Evolutionary conservation across 306 rosid genomes (phyloP), one percentile per base, ranked within the genome.

Genomic region (Vigna radiata): DNA sequence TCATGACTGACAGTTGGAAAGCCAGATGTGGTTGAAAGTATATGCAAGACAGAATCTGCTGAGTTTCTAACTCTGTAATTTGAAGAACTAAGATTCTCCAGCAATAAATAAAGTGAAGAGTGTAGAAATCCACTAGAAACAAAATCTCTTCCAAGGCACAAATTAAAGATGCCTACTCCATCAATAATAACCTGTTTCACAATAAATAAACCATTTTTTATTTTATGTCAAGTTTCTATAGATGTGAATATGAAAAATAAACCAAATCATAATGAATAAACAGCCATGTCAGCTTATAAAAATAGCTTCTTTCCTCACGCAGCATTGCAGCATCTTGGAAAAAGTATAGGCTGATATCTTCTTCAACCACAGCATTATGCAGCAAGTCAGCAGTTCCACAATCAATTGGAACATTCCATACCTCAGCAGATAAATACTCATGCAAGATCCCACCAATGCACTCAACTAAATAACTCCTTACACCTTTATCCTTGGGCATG

Each of bases 31-130:
- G 84, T 52, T 73, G 96, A 89, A 76, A 94, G 79, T 79, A 87
- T 67, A 65, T 87, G 89, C 78, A 94, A 79, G 77, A 85, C 88
- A 82, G 88, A 85, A 87, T 94, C 97, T 14, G 95, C 84, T 46
- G 98, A 90, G 25, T 81, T 89, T 87, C 95, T 88, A 84, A 94
- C 93, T 76, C 76, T 81, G 63, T 72, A 86, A 71, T 83, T 88
- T 76, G 88, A 81, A 80, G 95, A 94, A 83, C 86, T 82, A 75
- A 94, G 98, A 86, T 87, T 89, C 88, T 94, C 97, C 48, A 94
- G 91, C 87, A 94, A 88, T 80, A 92, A 76, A 89, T 94, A 94
- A 75, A 94, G 91, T 67, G 97, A 92, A 33, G 91, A 88, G 86
- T 94, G 97, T 84, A 94, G 97, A 86, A 92, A 94, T 65, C 98